A percentile compares a stretch with the other conserved stretches of the same genome.
phyloP scores from a whole-genome alignment of 305 asterid genomes.

The Plantago lanceolata region DNA sequence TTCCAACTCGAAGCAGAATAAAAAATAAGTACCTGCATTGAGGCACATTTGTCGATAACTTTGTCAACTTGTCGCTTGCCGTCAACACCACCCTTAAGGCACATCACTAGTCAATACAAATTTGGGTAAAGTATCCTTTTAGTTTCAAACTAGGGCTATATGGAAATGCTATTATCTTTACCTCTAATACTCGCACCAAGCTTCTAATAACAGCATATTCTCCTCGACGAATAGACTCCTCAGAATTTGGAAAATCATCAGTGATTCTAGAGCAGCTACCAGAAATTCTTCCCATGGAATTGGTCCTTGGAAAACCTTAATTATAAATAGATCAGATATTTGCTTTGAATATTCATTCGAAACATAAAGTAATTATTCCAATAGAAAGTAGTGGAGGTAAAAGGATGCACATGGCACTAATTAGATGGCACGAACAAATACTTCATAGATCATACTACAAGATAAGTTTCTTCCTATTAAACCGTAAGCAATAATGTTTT shows the following conservation, averaged over 20 bases:
- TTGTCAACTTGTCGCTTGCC: conserved; percentile 95
- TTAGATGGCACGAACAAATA: background rate
- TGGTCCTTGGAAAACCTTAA: conserved; percentile 74
- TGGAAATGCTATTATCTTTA: conserved; percentile 33
- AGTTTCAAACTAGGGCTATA: conserved; percentile 23
- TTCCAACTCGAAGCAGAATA: conserved; percentile 24
- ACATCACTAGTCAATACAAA: conserved; percentile 44
- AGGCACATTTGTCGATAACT: conserved; percentile 93
- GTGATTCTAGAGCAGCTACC: conserved; percentile 56
- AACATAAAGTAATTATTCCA: conserved; percentile 17
- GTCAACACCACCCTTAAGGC: conserved; percentile 91
- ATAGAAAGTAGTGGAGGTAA: conserved; percentile 5
- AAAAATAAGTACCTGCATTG: conserved; percentile 80
- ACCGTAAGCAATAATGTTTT: conserved; percentile 1
- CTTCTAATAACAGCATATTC: conserved; percentile 95
- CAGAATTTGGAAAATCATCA: conserved; percentile 66
- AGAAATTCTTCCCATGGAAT: conserved; percentile 76
- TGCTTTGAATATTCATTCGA: conserved; percentile 18
- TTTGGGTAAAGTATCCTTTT: conserved; percentile 29
- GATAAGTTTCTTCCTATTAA: conserved; percentile 13
- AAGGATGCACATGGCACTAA: conserved; percentile 6
- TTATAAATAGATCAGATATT: conserved; percentile 26
- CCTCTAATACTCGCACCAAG: conserved; percentile 95
- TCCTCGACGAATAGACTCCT: conserved; percentile 88
- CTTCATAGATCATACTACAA: background rate